Conservation (phyloP, 1,139 yeast species). For the Debaryomyces psychrophilus region DNA sequence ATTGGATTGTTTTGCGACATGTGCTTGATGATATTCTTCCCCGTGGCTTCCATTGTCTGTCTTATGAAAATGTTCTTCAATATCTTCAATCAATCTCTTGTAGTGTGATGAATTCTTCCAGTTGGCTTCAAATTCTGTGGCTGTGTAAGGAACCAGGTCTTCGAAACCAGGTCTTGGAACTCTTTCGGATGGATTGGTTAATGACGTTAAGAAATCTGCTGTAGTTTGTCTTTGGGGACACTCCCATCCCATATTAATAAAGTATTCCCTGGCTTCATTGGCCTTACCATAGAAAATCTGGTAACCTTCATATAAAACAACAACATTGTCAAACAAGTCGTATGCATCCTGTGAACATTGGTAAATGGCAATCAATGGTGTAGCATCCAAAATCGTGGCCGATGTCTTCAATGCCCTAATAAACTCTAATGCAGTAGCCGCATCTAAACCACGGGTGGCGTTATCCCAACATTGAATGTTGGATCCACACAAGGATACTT, state of each 20-base stretch:
- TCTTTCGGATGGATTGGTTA: slow-evolving; percentile 59
- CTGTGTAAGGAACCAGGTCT: slow-evolving; percentile 64
- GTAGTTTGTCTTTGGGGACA: slow-evolving; percentile 73
- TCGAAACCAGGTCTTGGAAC: slow-evolving; percentile 55
- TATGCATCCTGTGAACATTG: slow-evolving; percentile 52
- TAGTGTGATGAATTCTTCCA: slow-evolving; percentile 68
- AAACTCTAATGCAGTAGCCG: slow-evolving; percentile 52
- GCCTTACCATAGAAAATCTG: slow-evolving; percentile 46
- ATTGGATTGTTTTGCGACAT: slow-evolving; percentile 60
- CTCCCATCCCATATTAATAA: slow-evolving; percentile 43
- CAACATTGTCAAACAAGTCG: slow-evolving; percentile 48
- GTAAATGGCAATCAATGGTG: slow-evolving; percentile 47
- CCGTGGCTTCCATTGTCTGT: slow-evolving; percentile 38
- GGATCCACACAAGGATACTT: slow-evolving; percentile 9
- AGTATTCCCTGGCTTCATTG: slow-evolving; percentile 38
- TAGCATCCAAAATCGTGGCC: slow-evolving; percentile 37
- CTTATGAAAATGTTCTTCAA: slow-evolving; percentile 33
- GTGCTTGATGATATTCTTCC: slow-evolving; percentile 51
- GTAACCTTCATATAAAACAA: slow-evolving; percentile 45
- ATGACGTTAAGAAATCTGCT: slow-evolving; percentile 39
- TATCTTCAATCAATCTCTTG: slow-evolving; percentile 31
- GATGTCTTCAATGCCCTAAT: slow-evolving; percentile 45
- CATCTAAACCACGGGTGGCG: slow-evolving; percentile 53
- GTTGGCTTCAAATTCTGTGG: slow-evolving; percentile 65
- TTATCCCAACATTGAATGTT: slow-evolving; percentile 50